Conservation (phyloP, 2,329 filamentous ascomycete genomes). For the Diaporthe longicolla region DNA sequence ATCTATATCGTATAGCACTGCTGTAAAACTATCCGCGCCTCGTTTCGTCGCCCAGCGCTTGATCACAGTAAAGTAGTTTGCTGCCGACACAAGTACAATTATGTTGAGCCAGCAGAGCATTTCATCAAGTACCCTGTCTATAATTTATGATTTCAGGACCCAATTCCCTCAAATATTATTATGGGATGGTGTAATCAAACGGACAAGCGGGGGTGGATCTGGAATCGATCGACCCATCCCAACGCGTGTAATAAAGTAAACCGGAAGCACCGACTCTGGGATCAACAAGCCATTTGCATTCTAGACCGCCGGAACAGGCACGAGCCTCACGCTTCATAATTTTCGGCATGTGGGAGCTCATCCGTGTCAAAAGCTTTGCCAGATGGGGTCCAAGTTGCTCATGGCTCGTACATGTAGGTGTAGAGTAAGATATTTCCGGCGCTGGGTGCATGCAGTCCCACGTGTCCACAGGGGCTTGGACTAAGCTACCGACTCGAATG, state of each 20-base stretch:
- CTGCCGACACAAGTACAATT: background rate
- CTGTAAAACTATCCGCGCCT: background rate
- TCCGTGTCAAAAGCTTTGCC: background rate
- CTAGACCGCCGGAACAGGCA: background rate
- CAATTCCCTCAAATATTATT: background rate
- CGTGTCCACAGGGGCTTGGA: background rate
- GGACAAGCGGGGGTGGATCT: constrained; percentile 16
- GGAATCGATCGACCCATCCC: background rate
- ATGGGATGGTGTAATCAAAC: too few species aligned
- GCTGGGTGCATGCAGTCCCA: constrained; percentile 1
- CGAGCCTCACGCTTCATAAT: background rate
- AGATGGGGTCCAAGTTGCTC: background rate
- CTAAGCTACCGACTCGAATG: background rate
- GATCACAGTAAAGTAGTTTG: background rate
- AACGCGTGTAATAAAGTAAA: background rate
- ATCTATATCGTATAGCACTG: background rate
- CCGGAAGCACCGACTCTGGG: background rate
- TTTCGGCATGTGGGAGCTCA: constrained; percentile 1
- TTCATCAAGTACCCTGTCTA: too few species aligned
- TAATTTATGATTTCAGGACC: background rate
- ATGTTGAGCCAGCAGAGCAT: too few species aligned
- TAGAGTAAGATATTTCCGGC: background rate
- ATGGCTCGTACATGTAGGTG: too few species aligned
- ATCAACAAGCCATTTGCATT: background rate
- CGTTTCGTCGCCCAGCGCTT: background rate